phyloP scores from a whole-genome alignment of 75 land plant species.

The Picea glauca region DNA sequence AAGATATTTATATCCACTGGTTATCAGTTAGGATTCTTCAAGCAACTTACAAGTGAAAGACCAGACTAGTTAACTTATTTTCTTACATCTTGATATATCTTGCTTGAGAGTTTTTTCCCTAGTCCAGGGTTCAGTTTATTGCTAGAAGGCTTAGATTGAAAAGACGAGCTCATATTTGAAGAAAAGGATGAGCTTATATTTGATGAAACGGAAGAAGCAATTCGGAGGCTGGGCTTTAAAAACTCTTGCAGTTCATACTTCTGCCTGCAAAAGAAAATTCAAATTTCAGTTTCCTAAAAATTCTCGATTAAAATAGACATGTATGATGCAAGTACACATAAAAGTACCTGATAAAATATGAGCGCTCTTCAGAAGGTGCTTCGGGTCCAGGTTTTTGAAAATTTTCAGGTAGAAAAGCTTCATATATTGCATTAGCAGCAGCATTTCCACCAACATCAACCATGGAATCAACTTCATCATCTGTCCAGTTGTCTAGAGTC shows the following conservation, averaged over 20 bases:
- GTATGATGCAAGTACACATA: background rate
- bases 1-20: background rate
- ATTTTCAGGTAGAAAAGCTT: conserved; percentile 64
- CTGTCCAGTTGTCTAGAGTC: conserved; percentile 88
- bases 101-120: conserved; percentile 6
- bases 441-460: conserved; percentile 71
- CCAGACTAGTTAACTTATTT: background rate
- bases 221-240: conserved; percentile 29
- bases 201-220: conserved; percentile 18
- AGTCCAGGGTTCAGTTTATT: conserved; percentile 26
- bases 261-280: conserved; percentile 48
- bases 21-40: background rate
- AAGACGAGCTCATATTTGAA: conserved; percentile 24
- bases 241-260: conserved; percentile 91
- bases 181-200: conserved; percentile 19
- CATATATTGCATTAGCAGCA: conserved; percentile 72
- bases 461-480: conserved; percentile 75
- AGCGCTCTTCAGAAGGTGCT: conserved; percentile 68
- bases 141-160: conserved; percentile 25
- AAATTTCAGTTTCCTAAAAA: background rate
- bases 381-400: conserved; percentile 65
- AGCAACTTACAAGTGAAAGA: background rate
- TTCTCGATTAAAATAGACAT: conserved; percentile 5
- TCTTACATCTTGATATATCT: background rate
- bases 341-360: conserved; percentile 70